These are phyloP conservation scores for Thalassiosira exigua DNA, from an alignment of 352 stramenopile genomes.

Conservation along the genomic window DNA sequence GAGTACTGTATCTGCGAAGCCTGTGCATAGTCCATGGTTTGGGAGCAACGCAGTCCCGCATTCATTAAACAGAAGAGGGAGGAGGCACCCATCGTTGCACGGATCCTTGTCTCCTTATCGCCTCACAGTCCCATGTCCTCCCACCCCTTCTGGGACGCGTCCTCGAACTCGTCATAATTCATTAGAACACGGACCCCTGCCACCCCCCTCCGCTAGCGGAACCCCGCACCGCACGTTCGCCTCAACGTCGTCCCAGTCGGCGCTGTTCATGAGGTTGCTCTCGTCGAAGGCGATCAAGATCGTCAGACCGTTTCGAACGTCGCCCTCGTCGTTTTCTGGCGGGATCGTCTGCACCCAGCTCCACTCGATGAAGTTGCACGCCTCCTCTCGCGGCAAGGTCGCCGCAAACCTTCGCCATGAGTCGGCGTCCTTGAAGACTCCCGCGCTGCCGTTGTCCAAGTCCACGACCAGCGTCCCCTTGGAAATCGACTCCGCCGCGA, in stretches of 20 bases:
- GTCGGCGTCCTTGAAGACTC: slow-evolving; percentile 36
- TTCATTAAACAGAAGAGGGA: too few relatives aligned
- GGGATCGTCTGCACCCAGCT: slow-evolving; percentile 40
- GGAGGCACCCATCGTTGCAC: neutral
- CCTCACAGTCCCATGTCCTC: slow-evolving; percentile 39
- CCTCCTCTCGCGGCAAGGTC: slow-evolving; percentile 24
- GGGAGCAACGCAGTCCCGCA: too few relatives aligned
- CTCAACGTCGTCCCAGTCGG: slow-evolving; percentile 41
- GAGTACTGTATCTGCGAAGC: too few relatives aligned
- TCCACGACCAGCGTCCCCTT: slow-evolving; percentile 37
- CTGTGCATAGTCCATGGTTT: too few relatives aligned
- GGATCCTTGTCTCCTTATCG: neutral
- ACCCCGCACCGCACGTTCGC: slow-evolving; percentile 47
- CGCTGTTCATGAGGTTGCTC: slow-evolving; percentile 49
- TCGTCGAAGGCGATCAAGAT: slow-evolving; percentile 55
- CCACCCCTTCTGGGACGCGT: slow-evolving; percentile 40
- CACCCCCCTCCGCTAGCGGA: slow-evolving; percentile 10
- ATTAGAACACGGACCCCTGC: slow-evolving; percentile 68
- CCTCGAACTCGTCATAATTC: slow-evolving; percentile 68
- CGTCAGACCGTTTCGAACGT: slow-evolving; percentile 43
- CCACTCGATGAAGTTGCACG: slow-evolving; percentile 56
- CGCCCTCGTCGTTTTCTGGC: neutral
- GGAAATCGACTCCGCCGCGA: slow-evolving; percentile 31
- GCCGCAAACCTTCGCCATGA: slow-evolving; percentile 31
- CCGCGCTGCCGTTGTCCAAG: slow-evolving; percentile 29